Percentiles rank a stretch among this genome's conserved stretches.
phyloP scores from a whole-genome alignment of 2,329 filamentous ascomycete genomes.

The Coniochaeta pulveracea region DNA sequence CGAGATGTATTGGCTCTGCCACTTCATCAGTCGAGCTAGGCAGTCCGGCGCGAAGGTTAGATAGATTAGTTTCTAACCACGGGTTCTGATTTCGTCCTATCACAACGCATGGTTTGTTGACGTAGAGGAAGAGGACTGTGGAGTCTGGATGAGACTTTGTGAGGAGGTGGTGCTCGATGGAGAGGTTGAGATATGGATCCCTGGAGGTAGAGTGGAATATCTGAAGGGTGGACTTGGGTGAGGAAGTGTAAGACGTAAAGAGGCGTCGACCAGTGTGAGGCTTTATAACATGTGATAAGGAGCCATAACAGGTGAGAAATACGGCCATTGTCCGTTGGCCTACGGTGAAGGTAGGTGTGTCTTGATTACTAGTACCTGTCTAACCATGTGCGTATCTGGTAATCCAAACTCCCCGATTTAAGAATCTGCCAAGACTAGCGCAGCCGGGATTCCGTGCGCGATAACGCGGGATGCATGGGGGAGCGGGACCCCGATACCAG shows the following conservation, averaged over 20 bases:
- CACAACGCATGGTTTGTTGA: constrained; percentile 77
- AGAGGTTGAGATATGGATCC: constrained; percentile 82
- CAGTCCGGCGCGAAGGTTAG: constrained; percentile 32
- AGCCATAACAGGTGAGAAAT: no score
- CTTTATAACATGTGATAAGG: no score
- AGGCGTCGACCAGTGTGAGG: no score
- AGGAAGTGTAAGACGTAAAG: constrained; percentile 3
- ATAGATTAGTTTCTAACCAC: constrained; percentile 81
- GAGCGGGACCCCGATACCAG: no score
- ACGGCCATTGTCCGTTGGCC: no score
- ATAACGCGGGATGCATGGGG: no score
- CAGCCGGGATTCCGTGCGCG: no score
- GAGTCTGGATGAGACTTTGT: constrained; percentile 61
- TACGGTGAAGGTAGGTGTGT: no score
- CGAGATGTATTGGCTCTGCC: constrained; percentile 39
- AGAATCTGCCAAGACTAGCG: no score
- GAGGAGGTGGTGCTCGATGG: constrained; percentile 84
- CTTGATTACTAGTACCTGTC: no score
- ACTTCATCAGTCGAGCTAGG: constrained; percentile 8
- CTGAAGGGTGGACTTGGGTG: constrained; percentile 29
- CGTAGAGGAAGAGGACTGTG: constrained; percentile 75
- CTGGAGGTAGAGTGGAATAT: constrained; percentile 59
- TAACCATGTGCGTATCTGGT: no score
- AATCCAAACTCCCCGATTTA: no score
- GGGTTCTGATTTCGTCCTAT: constrained; percentile 97